Percentiles rank a stretch among this genome's conserved stretches.
These are phyloP conservation scores for Neonectria punicea DNA, from an alignment of 2,329 filamentous ascomycete species.

Conservation along the genomic window DNA sequence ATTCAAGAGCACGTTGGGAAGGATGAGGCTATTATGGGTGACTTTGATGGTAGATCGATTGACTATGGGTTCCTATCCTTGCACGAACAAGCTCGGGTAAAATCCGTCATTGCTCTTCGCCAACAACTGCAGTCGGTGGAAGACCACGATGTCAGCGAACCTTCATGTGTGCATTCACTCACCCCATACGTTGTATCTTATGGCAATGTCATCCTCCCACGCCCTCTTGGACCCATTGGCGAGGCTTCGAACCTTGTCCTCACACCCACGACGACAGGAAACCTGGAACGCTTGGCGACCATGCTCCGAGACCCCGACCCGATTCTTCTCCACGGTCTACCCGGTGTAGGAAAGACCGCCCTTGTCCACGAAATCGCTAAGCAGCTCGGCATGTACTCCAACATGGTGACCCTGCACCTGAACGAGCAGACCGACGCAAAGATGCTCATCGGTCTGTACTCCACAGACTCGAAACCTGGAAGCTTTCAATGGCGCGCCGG, in stretches of 20 bases:
- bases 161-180: conserved; percentile 53
- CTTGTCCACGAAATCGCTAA: conserved; percentile 84
- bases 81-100: conserved; percentile 65
- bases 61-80: conserved; percentile 81
- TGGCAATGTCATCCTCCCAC: conserved; percentile 74
- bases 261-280: conserved; percentile 77
- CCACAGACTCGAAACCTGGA: conserved; percentile 85
- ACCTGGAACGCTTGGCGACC: conserved; percentile 75
- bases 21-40: conserved; percentile 69
- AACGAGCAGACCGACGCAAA: conserved; percentile 99
- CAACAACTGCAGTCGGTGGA: conserved; percentile 47
- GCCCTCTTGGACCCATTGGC: conserved; percentile 61
- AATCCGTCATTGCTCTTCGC: conserved; percentile 56
- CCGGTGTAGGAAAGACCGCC: conserved; percentile 92
- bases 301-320: conserved; percentile 76
- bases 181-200: conserved; percentile 72
- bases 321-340: conserved; percentile 81
- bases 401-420: conserved; percentile 92
- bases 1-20: conserved; percentile 72
- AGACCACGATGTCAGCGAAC: conserved; percentile 19
- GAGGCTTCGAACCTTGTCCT: conserved; percentile 67
- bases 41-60: conserved; percentile 79
- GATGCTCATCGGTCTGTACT: conserved; percentile 93
- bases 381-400: conserved; percentile 79
- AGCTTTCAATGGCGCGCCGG: conserved; percentile 94